Percentiles rank a stretch among this genome's conserved stretches.
These are phyloP conservation scores for Westerdykella ornata DNA, from an alignment of 2,329 filamentous ascomycete genomes.

Conservation along the genomic window DNA sequence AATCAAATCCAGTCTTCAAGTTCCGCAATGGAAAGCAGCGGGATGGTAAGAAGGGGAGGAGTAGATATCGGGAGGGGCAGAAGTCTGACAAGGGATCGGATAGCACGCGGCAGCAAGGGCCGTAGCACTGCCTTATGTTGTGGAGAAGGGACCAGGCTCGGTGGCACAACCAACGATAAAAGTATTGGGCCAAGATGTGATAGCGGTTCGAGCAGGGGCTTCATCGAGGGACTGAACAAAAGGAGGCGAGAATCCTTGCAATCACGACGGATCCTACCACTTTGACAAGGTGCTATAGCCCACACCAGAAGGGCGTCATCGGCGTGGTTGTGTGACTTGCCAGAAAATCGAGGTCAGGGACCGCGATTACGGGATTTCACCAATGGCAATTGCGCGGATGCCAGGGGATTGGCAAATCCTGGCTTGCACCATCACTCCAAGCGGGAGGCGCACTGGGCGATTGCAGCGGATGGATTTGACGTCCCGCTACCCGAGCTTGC, in stretches of 20 bases:
- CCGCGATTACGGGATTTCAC: slow-evolving; percentile 18
- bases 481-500: slow-evolving; percentile 12
- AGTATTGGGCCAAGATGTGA: slow-evolving; percentile 39
- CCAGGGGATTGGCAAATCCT: slow-evolving; percentile 9
- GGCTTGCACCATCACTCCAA: slow-evolving; percentile 15
- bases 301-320: slow-evolving; percentile 4
- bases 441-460: slow-evolving; percentile 29
- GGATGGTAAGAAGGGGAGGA: slow-evolving; percentile 6
- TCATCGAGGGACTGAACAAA: slow-evolving; percentile 18
- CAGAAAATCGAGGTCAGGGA: slow-evolving; percentile 18
- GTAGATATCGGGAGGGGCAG: neutral
- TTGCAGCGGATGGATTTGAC: slow-evolving; percentile 28
- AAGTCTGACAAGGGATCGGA: slow-evolving; percentile 12
- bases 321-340: slow-evolving; percentile 13
- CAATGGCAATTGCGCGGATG: slow-evolving; percentile 19
- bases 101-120: slow-evolving; percentile 24
- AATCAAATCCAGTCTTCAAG: neutral
- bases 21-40: slow-evolving; percentile 11
- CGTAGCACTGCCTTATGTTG: slow-evolving; percentile 29
- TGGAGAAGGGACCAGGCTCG: slow-evolving; percentile 19
- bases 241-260: slow-evolving; percentile 12
- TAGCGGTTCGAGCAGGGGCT: slow-evolving; percentile 22
- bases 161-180: slow-evolving; percentile 32
- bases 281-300: slow-evolving; percentile 8
- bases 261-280: slow-evolving; percentile 24